Percentiles rank a stretch among this genome's conserved stretches.
Conservation (phyloP, 176 grass and related monocot species). For the Panicum miliaceum region DNA sequence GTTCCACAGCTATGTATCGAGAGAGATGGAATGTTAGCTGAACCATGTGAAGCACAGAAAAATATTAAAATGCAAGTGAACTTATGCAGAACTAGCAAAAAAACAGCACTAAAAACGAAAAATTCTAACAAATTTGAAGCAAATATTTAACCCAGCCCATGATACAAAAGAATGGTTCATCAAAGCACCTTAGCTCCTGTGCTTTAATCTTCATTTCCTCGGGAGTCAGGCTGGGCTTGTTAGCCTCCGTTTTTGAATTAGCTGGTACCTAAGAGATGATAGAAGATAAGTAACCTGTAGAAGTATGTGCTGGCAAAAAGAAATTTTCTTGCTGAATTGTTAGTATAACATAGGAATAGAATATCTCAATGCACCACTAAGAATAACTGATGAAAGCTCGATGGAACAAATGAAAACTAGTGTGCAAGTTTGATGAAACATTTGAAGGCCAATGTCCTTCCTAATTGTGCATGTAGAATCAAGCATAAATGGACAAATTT, state of each 20-base stretch:
- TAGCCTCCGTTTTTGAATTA: slow-evolving; percentile 51
- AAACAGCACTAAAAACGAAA: slow-evolving; percentile 12
- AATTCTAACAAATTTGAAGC: not conserved
- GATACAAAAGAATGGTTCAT: slow-evolving; percentile 43
- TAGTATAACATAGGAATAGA: slow-evolving; percentile 1
- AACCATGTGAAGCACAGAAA: slow-evolving; percentile 2
- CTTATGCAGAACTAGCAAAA: slow-evolving; percentile 12
- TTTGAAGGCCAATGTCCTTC: not conserved
- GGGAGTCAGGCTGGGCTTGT: slow-evolving; percentile 69
- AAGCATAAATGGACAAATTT: slow-evolving; percentile 6
- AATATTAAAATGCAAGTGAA: slow-evolving; percentile 19
- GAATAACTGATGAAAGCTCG: slow-evolving; percentile 17
- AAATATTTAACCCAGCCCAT: not conserved
- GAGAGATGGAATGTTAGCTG: not conserved
- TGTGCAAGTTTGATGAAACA: not conserved
- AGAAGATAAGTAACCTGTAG: slow-evolving; percentile 24
- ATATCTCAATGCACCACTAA: not conserved
- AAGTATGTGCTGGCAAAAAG: not conserved
- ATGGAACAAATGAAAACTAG: not conserved
- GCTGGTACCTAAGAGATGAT: slow-evolving; percentile 56
- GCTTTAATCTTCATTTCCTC: slow-evolving; percentile 96
- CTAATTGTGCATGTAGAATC: slow-evolving; percentile 15
- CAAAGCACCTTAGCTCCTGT: slow-evolving; percentile 76
- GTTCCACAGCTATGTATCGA: not conserved
- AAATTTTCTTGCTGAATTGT: not conserved